These are phyloP conservation scores for Puccinia sorghi DNA, from an alignment of 1,284 basidiomycete species.

Conservation along the genomic window DNA sequence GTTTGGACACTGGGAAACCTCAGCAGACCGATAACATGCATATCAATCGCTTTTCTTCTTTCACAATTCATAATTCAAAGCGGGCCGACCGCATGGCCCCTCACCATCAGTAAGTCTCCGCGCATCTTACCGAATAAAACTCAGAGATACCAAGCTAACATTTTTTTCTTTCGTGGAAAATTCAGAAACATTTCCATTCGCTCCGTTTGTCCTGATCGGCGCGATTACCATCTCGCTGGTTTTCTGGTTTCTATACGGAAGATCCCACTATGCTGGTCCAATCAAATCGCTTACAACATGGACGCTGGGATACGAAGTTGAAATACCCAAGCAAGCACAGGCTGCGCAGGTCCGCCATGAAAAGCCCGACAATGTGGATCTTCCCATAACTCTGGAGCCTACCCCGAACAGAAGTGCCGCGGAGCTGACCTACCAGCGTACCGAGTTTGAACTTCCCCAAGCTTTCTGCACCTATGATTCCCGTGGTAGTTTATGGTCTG, in stretches of 20 bases:
- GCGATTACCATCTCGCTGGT: background rate
- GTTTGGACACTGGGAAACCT: conserved; percentile 18
- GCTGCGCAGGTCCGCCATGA: background rate
- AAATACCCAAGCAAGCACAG: conserved; percentile 22
- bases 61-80: background rate
- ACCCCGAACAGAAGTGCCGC: conserved; percentile 4
- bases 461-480: conserved; percentile 29
- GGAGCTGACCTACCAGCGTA: background rate
- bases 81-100: background rate
- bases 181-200: conserved; percentile 33
- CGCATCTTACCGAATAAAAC: background rate
- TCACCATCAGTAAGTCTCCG: conserved; percentile 4
- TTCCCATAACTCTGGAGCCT: background rate
- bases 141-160: background rate
- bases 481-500: conserved; percentile 36
- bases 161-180: background rate
- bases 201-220: background rate
- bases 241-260: conserved; percentile 32
- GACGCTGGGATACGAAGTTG: conserved; percentile 44
- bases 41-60: conserved; percentile 3
- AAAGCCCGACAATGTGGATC: background rate
- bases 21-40: conserved; percentile 28
- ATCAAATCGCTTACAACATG: conserved; percentile 45
- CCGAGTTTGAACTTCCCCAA: conserved; percentile 21
- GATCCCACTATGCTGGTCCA: conserved; percentile 32